Percentiles rank a stretch among this genome's conserved stretches.
These are phyloP conservation scores for Wickerhamomyces mucosus DNA, from an alignment of 805 yeast species.

Conservation along the genomic window DNA sequence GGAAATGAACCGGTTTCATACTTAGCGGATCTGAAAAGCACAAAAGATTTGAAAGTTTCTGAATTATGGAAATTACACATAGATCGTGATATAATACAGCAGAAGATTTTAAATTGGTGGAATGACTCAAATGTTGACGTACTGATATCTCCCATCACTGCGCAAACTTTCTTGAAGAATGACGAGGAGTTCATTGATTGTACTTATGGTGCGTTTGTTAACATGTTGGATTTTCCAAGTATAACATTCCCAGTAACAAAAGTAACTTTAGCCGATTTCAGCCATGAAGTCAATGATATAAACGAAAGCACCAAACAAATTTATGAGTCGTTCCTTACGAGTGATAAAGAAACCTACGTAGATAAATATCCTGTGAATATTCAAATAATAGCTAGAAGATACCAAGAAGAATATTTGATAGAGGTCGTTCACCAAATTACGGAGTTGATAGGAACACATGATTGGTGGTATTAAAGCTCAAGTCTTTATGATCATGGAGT, in stretches of 20 bases:
- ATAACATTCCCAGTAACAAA: constrained; percentile 50
- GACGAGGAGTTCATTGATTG: constrained; percentile 37
- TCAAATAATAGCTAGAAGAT: constrained; percentile 53
- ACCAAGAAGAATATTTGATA: constrained; percentile 39
- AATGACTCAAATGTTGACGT: constrained; percentile 18
- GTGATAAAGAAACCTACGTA: constrained; percentile 28
- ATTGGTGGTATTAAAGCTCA: background rate
- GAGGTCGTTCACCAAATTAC: background rate
- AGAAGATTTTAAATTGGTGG: constrained; percentile 35
- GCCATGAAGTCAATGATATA: constrained; percentile 24
- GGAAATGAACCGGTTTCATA: constrained; percentile 36
- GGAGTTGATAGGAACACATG: background rate
- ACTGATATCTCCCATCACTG: background rate
- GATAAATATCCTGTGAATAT: constrained; percentile 56
- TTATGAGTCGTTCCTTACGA: constrained; percentile 37
- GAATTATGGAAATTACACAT: constrained; percentile 35
- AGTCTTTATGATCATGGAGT: no score
- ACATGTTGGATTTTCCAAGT: constrained; percentile 46
- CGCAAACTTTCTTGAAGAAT: constrained; percentile 18
- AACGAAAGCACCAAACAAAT: constrained; percentile 33
- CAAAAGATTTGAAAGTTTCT: constrained; percentile 27
- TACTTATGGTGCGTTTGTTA: constrained; percentile 44
- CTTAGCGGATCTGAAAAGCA: constrained; percentile 29
- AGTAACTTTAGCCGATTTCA: constrained; percentile 35
- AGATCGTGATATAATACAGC: constrained; percentile 28